A percentile compares a stretch with the other conserved stretches of the same genome.
phyloP scores from a whole-genome alignment of 495 filamentous ascomycete genomes.

The Neurospora tetrasperma region DNA sequence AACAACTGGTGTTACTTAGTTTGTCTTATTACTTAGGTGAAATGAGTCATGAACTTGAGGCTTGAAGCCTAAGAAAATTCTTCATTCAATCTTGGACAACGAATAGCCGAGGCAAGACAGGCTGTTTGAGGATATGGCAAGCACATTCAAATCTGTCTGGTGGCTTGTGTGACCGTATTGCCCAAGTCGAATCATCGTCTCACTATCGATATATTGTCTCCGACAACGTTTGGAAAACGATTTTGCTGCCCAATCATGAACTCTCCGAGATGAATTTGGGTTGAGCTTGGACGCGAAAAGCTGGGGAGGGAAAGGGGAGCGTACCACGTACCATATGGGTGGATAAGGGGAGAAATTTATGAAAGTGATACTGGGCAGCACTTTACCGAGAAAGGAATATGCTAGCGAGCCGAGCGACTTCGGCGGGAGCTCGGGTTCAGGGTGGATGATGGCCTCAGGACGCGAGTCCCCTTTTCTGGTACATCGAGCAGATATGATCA shows the following conservation, averaged over 20 bases:
- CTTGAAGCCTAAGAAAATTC: background rate
- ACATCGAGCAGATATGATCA: background rate
- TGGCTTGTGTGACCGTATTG: background rate
- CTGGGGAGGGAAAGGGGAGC: background rate
- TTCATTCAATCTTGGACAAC: background rate
- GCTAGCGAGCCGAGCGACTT: background rate
- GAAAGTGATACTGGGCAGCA: background rate
- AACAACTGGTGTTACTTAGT: background rate
- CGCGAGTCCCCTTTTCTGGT: background rate
- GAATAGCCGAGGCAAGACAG: background rate
- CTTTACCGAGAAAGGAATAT: background rate
- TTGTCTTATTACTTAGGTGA: background rate
- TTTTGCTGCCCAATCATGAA: background rate
- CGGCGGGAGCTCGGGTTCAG: background rate
- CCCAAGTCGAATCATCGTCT: background rate
- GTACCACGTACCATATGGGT: background rate
- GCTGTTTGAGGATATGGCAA: background rate
- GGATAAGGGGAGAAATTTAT: background rate
- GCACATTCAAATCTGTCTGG: background rate
- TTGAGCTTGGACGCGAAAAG: background rate
- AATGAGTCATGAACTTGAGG: background rate
- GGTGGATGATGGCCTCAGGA: background rate
- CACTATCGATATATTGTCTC: background rate
- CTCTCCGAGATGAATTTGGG: background rate
- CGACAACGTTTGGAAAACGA: background rate